Evolutionary conservation across 2,329 filamentous ascomycete genomes (phyloP).

Genomic region (Zymoseptoria passerinii): DNA sequence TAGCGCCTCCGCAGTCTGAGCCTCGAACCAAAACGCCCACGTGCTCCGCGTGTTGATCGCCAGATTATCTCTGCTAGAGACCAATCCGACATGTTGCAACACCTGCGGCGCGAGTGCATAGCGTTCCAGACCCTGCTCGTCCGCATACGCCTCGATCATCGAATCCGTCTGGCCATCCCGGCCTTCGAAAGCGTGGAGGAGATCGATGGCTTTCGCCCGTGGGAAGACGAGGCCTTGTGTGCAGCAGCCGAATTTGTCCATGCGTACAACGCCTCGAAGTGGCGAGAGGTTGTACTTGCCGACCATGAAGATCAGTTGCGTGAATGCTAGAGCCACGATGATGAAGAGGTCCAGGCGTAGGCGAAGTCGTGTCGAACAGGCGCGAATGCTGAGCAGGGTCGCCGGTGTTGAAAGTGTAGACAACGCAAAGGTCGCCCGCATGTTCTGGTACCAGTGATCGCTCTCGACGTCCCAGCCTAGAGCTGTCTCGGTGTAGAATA

Average conservation of each 20-base stretch:
- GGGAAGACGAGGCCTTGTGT: conserved; percentile 40
- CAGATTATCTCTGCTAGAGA: conserved; percentile 3
- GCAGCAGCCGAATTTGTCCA: conserved; percentile 39
- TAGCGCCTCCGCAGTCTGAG: conserved; percentile 1
- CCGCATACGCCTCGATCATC: conserved; percentile 36
- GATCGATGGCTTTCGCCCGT: conserved; percentile 21
- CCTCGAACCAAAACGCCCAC: conserved; percentile 13
- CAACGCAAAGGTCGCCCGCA: conserved; percentile 31
- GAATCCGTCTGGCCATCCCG: conserved; percentile 33
- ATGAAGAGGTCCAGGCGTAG: conserved; percentile 19
- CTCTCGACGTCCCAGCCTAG: conserved; percentile 35
- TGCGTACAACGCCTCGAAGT: conserved; percentile 32
- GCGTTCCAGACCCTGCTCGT: conserved; percentile 31
- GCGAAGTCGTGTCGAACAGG: neutral
- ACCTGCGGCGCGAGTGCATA: conserved; percentile 38
- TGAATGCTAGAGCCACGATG: conserved; percentile 19
- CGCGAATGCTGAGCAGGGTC: neutral
- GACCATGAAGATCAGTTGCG: conserved; percentile 35
- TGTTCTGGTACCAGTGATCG: conserved; percentile 6
- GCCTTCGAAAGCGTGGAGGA: conserved; percentile 28
- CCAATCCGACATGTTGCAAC: conserved; percentile 37
- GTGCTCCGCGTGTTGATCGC: conserved; percentile 10
- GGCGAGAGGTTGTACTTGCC: conserved; percentile 34
- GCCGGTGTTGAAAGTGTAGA: neutral
- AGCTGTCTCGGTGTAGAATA: conserved; percentile 41